phyloP scores from a whole-genome alignment of 2,329 filamentous ascomycete genomes.

The Claviceps africana region DNA sequence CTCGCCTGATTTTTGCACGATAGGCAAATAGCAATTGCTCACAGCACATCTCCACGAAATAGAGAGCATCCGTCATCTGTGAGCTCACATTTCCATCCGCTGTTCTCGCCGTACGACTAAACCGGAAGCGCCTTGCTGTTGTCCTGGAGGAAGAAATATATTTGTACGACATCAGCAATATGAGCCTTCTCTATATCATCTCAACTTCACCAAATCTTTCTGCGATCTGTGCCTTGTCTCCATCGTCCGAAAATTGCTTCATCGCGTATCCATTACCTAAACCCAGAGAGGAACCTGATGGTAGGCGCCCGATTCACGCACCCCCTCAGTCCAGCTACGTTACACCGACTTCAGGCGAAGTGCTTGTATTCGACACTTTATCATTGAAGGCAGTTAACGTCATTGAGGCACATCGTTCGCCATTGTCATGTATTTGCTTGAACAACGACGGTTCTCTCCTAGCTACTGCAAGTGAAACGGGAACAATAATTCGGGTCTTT shows the following conservation, averaged over 20 bases:
- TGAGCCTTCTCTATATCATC: slow-evolving; percentile 87
- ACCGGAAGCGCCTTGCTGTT: slow-evolving; percentile 85
- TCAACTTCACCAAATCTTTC: slow-evolving; percentile 86
- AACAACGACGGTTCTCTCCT: slow-evolving; percentile 86
- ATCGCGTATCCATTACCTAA: slow-evolving; percentile 85
- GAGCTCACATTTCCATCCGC: slow-evolving; percentile 97
- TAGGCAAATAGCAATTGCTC: not conserved
- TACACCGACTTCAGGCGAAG: slow-evolving; percentile 75
- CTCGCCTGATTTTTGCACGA: not conserved
- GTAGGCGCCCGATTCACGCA: slow-evolving; percentile 60
- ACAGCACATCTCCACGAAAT: not conserved
- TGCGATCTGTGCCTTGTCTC: slow-evolving; percentile 82
- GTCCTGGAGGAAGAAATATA: slow-evolving; percentile 94
- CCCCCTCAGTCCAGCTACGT: slow-evolving; percentile 69
- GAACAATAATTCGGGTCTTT: slow-evolving; percentile 94
- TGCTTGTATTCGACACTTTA: slow-evolving; percentile 81
- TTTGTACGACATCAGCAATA: slow-evolving; percentile 96
- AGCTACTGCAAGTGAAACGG: slow-evolving; percentile 91
- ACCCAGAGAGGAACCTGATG: slow-evolving; percentile 44
- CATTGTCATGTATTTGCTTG: slow-evolving; percentile 76
- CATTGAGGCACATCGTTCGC: slow-evolving; percentile 85
- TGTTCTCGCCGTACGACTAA: slow-evolving; percentile 83
- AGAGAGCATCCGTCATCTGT: slow-evolving; percentile 75
- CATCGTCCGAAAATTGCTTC: slow-evolving; percentile 90
- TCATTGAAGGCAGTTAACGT: slow-evolving; percentile 89